Percentiles rank a stretch among this genome's conserved stretches.
Conservation (phyloP, 176 grass and related monocot species). For the Triticum timopheevii region DNA sequence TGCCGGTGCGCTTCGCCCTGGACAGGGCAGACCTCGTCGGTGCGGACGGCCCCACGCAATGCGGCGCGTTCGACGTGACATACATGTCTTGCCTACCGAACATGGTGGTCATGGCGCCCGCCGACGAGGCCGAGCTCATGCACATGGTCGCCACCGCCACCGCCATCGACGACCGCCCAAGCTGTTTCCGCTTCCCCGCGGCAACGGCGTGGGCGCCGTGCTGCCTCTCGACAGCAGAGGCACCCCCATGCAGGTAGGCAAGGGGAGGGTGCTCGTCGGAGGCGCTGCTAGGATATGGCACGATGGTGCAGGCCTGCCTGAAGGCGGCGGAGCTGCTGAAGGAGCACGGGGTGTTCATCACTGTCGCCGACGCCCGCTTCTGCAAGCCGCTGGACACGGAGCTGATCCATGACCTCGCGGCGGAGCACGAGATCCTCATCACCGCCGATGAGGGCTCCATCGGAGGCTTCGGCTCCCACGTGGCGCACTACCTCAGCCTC, state of each 20-base stretch:
- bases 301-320: conserved; percentile 81
- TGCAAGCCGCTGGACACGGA: conserved; percentile 83
- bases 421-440: conserved; percentile 81
- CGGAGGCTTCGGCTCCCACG: conserved; percentile 86
- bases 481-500: conserved; percentile 74
- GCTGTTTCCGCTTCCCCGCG: conserved; percentile 86
- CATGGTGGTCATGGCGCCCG: conserved; percentile 97
- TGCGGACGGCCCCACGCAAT: conserved; percentile 90
- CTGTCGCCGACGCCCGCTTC: conserved; percentile 81
- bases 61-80: conserved; percentile 86
- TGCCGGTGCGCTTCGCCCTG: conserved; percentile 82
- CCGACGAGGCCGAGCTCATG: conserved; percentile 91
- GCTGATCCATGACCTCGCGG: conserved; percentile 56
- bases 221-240: conserved; percentile 65
- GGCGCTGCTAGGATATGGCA: conserved; percentile 85
- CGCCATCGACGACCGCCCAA: conserved; percentile 80
- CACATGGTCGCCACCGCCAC: conserved; percentile 94
- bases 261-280: conserved; percentile 67
- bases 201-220: conserved; percentile 65
- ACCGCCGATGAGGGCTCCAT: conserved; percentile 87
- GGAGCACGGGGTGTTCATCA: conserved; percentile 61
- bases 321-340: conserved; percentile 67
- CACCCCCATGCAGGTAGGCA: conserved; percentile 46
- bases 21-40: conserved; percentile 90
- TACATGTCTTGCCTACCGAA: conserved; percentile 97